Evolutionary conservation across 2,329 filamentous ascomycete species (phyloP).

Genomic region (Fusarium tricinctum): DNA sequence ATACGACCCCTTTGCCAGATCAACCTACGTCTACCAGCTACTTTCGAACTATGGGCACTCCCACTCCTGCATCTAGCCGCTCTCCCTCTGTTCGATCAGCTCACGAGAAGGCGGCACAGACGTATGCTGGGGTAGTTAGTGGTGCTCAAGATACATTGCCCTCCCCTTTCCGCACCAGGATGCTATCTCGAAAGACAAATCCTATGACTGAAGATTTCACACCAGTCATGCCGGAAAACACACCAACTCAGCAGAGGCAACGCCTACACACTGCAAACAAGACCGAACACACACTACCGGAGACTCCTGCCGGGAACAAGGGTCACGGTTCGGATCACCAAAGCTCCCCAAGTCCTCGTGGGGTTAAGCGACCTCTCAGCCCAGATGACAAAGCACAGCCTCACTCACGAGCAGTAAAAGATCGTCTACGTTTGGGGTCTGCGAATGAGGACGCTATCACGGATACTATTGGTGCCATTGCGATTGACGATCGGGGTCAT

Average conservation of each 20-base stretch:
- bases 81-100: conserved; percentile 22
- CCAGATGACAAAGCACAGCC: conserved; percentile 28
- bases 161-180: conserved; percentile 24
- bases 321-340: conserved; percentile 19
- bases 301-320: neutral
- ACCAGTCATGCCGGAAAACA: conserved; percentile 5
- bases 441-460: conserved; percentile 76
- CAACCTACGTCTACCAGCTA: conserved; percentile 29
- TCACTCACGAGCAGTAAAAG: conserved; percentile 34
- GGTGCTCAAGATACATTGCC: conserved; percentile 16
- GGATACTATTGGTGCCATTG: conserved; percentile 96
- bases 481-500: conserved; percentile 85
- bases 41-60: conserved; percentile 36
- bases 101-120: conserved; percentile 34
- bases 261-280: conserved; percentile 23
- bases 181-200: conserved; percentile 20
- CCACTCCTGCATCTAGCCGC: conserved; percentile 24
- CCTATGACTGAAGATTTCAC: conserved; percentile 18
- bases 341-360: conserved; percentile 44
- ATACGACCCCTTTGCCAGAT: conserved; percentile 37
- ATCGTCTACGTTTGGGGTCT: conserved; percentile 38
- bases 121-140: conserved; percentile 34
- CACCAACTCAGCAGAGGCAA: conserved; percentile 15
- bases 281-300: conserved; percentile 39
- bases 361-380: conserved; percentile 55